Base-by-base conservation (phyloP, 805 yeast genomes). In the Diddensiella transvaalensis region DNA sequence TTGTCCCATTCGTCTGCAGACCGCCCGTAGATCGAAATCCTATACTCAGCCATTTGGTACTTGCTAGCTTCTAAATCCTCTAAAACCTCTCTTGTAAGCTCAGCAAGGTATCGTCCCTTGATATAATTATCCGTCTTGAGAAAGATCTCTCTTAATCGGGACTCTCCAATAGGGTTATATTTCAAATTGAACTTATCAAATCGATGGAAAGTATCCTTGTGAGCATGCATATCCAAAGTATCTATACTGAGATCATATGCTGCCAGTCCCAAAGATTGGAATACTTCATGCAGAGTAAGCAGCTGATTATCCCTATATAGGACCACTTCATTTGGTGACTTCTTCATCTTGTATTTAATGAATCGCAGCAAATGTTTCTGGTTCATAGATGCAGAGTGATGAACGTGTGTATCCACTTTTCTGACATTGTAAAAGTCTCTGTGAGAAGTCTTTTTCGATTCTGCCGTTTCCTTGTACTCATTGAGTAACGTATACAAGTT, bases 181-280 rank as follows among this genome's bases (percentile, higher is more conserved):
- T 93, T 95, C 70, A 93, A 75, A 66, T 93, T 93, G 76, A 93
- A 93, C 69, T 93, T 93, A 69, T 93, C 99, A 63, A 93, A 93
- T 60, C 99, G 78, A 68, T 93, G 99, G 77, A 93, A 93, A 0
- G 98, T 86, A 62, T 93, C 99, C 55, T 90, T 86, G 67, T 93
- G 99, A 3, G 99, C 99, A 68, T 93, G 99, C 99, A 93, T 93
- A 68, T 93, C 99, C 57, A 93, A 76, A 1, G 99, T 95, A 62
- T 93, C 99, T 60, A 93, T 93, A 49, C 95, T 85, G 50, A 93
- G 74, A 64, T 93, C 99, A 64, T 95, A 93, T 1, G 97, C 98
- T 0, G 96, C 84, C 51, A 93, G 76, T 48, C 87, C 83, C 65
- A 93, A 76, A 32, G 98, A 89, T 62, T 89, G 78, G 69, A 93